Evolutionary conservation across 331 rosid genomes (phyloP).

Genomic region (Malus hybrid): DNA sequence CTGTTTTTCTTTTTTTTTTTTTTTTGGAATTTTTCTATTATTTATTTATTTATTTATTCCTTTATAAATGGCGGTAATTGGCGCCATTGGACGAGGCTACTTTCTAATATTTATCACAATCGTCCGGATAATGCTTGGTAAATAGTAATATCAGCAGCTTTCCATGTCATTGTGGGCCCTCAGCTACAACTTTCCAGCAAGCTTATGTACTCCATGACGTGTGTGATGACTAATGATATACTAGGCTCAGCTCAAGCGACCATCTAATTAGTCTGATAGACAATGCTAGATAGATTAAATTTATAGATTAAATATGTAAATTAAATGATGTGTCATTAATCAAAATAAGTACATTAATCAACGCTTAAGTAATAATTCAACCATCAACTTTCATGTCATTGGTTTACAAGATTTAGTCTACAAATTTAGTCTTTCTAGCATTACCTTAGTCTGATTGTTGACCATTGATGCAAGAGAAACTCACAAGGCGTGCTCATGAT

Average conservation of each 20-base stretch:
- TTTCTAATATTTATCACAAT: neutral
- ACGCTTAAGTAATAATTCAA: too few species aligned
- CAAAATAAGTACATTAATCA: fast-evolving
- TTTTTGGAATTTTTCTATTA: too few species aligned
- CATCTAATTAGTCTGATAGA: neutral
- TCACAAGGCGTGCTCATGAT: neutral
- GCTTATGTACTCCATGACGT: neutral
- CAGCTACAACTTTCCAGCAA: neutral
- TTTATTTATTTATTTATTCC: too few species aligned
- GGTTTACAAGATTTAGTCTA: too few species aligned
- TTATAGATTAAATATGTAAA: too few species aligned
- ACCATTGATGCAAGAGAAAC: too few species aligned
- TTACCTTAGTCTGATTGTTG: too few species aligned
- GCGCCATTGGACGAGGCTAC: neutral
- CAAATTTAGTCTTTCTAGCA: too few species aligned
- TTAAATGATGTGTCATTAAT: too few species aligned
- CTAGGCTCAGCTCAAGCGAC: neutral
- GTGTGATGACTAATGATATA: neutral
- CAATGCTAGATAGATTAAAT: too few species aligned
- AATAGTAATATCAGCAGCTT: neutral
- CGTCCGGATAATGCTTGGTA: neutral
- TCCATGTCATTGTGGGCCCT: neutral
- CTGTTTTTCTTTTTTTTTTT: too few species aligned
- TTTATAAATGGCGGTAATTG: neutral
- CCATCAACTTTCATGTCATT: too few species aligned